Evolutionary conservation across 352 stramenopile species (phyloP), one percentile per base, ranked within the genome.

Genomic region (Globisporangium viniferum): DNA sequence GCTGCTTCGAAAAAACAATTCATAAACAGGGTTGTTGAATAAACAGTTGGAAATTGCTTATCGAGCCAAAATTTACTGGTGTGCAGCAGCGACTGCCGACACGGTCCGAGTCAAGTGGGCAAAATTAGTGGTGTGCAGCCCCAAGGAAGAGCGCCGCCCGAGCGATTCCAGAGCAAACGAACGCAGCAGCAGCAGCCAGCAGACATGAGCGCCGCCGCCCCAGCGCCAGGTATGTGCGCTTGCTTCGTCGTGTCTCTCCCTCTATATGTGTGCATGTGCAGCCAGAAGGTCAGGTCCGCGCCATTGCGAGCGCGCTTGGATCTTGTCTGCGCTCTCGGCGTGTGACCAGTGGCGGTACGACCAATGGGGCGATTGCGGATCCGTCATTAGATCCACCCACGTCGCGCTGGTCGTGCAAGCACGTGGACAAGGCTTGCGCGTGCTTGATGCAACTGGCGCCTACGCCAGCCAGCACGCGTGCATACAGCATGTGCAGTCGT

Each of bases 101-200:
- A 44, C 10, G 29, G 29, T 33, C 14, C 24, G 24, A 24, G 27
- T 59, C 53, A 39, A 59, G 54, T 61, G 56, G 31, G 9, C 66
- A 59, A 57, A 68, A 68, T 71, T 67, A 59, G 59, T 71, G 66
- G 66, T 71, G 64, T 59, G 57, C 65, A 66, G 57, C 56, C 27
- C 51, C 20, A 53, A 54, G n/a, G 55, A 44, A 44, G 15, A 54
- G 49, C 51, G 55, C 49, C 41, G 35, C 51, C 9, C 22, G 36
- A 58, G 41, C 12, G 31, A 44, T 24, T 56, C n/a, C 48, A 31
- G 27, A 67, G 35, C 59, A 57, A 54, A 35, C 20, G 9, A 57
- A 22, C 56, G 54, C 27, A 56, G 41, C 59, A 62, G 51, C 22
- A 33, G 53, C 54, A 59, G 41, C 59, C 54, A 59, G 41, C 59